Evolutionary conservation across 139 green algal species (phyloP).

Genomic region (Pleodorina starrii): DNA sequence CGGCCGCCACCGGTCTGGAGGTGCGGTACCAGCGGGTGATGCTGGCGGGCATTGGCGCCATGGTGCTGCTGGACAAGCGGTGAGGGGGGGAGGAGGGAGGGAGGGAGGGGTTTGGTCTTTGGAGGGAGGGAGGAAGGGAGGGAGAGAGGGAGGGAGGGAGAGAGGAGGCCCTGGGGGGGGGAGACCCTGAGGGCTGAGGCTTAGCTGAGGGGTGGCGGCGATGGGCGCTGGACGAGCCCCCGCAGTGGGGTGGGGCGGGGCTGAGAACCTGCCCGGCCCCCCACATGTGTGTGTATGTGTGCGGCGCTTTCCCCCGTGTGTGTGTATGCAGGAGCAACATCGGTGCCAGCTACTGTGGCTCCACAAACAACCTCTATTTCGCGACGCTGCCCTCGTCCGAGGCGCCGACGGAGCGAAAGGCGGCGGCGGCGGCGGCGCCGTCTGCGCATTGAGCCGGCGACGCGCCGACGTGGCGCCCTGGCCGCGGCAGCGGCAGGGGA

Average conservation of each 20-base stretch:
- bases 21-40: constrained; percentile 68
- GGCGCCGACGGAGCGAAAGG: constrained; percentile 28
- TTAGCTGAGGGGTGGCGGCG: no score
- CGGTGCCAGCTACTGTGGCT: constrained; percentile 56
- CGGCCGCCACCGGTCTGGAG: constrained; percentile 62
- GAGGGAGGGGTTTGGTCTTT: background rate
- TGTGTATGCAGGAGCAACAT: constrained; percentile 64
- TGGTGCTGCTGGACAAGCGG: constrained; percentile 73
- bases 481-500: no score
- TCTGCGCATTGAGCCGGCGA: no score
- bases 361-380: constrained; percentile 58
- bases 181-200: no score
- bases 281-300: no score
- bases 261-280: no score
- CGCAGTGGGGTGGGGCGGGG: no score
- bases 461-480: background rate
- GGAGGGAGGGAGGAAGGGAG: background rate
- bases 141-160: background rate
- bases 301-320: no score
- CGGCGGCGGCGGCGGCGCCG: no score
- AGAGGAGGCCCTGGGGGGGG: no score
- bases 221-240: no score
- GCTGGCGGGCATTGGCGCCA: constrained; percentile 67
- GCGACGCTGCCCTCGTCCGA: constrained; percentile 34
- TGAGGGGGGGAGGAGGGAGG: constrained; percentile 8